Conservation (phyloP, 768 basidiomycete genomes). For the Rickenella mellea region DNA sequence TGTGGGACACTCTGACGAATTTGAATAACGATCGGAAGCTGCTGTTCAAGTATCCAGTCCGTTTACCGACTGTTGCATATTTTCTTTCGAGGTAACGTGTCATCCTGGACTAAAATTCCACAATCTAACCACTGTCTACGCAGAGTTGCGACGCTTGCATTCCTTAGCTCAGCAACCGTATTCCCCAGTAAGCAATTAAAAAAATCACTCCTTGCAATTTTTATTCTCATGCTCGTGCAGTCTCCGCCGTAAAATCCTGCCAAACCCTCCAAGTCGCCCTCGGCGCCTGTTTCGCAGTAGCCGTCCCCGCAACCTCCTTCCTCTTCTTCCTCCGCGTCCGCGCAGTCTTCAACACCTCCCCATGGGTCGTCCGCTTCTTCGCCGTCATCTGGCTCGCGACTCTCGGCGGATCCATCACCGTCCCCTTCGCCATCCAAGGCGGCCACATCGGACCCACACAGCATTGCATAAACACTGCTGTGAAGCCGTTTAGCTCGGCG, state of each 20-base stretch:
- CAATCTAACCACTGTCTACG: neutral
- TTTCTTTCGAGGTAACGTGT: constrained; percentile 7
- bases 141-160: constrained; percentile 2
- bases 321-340: constrained; percentile 30
- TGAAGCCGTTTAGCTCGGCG: constrained; percentile 15
- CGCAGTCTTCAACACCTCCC: constrained; percentile 20
- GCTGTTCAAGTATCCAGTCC: constrained; percentile 6
- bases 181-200: neutral
- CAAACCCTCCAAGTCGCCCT: constrained; percentile 10
- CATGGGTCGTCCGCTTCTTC: constrained; percentile 14
- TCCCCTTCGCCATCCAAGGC: constrained; percentile 16
- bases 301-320: constrained; percentile 18
- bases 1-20: constrained; percentile 18
- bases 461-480: constrained; percentile 19
- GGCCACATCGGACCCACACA: constrained; percentile 22
- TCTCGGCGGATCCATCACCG: constrained; percentile 16
- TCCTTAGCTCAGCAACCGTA: constrained; percentile 1
- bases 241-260: constrained; percentile 16
- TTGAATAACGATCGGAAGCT: constrained; percentile 13
- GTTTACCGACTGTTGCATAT: constrained; percentile 11
- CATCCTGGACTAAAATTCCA: neutral
- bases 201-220: neutral
- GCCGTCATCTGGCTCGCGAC: constrained; percentile 23
- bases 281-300: constrained; percentile 4
- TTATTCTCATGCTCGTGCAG: constrained; percentile 15